phyloP scores from a whole-genome alignment of 2,329 filamentous ascomycete species.

The Paramyrothecium sp. region DNA sequence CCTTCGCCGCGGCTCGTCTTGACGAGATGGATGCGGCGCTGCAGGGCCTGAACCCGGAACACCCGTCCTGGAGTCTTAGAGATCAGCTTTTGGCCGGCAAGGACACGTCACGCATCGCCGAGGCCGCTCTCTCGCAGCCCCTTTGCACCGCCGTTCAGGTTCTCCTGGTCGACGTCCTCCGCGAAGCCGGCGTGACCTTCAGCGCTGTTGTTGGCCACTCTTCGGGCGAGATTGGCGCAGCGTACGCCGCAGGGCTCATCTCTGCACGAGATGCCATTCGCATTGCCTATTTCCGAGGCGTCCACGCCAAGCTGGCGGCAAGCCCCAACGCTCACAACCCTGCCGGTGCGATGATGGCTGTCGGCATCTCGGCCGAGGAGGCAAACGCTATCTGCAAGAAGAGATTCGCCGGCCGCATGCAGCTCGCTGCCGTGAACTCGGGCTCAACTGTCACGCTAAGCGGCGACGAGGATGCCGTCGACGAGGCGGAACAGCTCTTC shows the following conservation, averaged over 20 bases:
- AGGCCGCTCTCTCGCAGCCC: slow-evolving; percentile 45
- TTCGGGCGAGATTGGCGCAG: slow-evolving; percentile 38
- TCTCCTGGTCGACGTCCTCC: slow-evolving; percentile 36
- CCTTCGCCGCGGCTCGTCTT: neutral
- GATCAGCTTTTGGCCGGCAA: slow-evolving; percentile 21
- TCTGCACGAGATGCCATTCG: slow-evolving; percentile 25
- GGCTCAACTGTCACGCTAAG: slow-evolving; percentile 12
- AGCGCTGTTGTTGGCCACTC: slow-evolving; percentile 35
- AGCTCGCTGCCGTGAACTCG: slow-evolving; percentile 13
- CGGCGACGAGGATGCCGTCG: slow-evolving; percentile 7
- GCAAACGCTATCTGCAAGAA: slow-evolving; percentile 9
- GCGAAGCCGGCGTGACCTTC: slow-evolving; percentile 24
- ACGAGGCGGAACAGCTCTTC: slow-evolving; percentile 4
- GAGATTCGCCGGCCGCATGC: slow-evolving; percentile 1
- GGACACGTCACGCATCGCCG: slow-evolving; percentile 23
- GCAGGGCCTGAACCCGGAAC: neutral
- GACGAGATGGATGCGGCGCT: neutral
- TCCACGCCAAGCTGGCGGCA: slow-evolving; percentile 2
- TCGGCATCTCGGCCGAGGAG: slow-evolving; percentile 22
- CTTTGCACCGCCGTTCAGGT: slow-evolving; percentile 55
- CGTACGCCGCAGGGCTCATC: slow-evolving; percentile 30
- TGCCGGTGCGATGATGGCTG: slow-evolving; percentile 30
- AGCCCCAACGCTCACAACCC: neutral
- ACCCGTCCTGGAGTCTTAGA: neutral
- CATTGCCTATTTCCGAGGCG: slow-evolving; percentile 33